phyloP scores from a whole-genome alignment of 2,329 filamentous ascomycete genomes.

The Phyllosticta ampelicida region DNA sequence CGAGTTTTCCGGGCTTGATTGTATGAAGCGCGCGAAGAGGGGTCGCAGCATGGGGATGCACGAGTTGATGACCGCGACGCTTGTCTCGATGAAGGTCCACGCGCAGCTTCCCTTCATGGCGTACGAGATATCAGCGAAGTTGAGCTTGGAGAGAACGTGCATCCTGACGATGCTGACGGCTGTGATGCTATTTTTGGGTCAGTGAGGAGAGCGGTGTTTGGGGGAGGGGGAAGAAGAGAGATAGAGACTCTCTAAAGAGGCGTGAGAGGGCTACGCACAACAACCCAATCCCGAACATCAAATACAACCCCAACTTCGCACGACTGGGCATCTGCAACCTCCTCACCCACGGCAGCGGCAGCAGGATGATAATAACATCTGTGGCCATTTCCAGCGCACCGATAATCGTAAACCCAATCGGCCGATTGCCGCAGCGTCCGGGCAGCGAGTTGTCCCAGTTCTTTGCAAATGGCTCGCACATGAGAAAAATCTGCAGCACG shows the following conservation, averaged over 20 bases:
- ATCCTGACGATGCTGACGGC: background rate
- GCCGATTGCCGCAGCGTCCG: slow-evolving; percentile 22
- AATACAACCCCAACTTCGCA: slow-evolving; percentile 5
- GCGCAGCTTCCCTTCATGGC: background rate
- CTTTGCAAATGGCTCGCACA: slow-evolving; percentile 28
- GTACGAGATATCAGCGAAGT: background rate
- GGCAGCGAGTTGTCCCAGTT: slow-evolving; percentile 26
- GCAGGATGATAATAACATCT: background rate
- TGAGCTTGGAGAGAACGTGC: background rate
- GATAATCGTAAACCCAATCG: slow-evolving; percentile 6
- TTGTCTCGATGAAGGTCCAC: background rate
- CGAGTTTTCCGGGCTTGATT: background rate
- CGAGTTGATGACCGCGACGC: background rate
- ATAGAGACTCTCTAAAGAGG: too few species aligned
- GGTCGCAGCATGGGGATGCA: background rate
- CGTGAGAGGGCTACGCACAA: slow-evolving; percentile 4
- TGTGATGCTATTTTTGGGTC: background rate
- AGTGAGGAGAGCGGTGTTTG: background rate
- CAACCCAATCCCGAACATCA: slow-evolving; percentile 6
- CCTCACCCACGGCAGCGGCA: background rate
- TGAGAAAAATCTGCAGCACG: slow-evolving; percentile 17
- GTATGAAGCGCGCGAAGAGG: background rate
- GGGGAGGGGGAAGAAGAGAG: too few species aligned
- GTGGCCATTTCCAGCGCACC: background rate
- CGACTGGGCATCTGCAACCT: background rate